Conservation (phyloP, 768 basidiomycete genomes). For the Candolleomyces eurysporus region DNA sequence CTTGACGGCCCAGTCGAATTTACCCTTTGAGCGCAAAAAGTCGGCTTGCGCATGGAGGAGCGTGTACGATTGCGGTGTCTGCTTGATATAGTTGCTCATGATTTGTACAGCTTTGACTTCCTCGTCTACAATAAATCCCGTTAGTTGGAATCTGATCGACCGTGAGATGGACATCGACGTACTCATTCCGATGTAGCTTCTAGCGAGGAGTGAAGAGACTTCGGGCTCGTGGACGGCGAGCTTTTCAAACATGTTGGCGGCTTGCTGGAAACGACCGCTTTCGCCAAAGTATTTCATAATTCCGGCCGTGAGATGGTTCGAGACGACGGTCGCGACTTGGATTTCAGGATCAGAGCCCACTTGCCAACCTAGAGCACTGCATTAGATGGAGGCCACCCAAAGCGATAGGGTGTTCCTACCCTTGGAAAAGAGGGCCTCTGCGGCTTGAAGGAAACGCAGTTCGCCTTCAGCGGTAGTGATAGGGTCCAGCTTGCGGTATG, state of each 20-base stretch:
- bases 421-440: constrained; percentile 85
- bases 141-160: no score
- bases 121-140: constrained; percentile 60
- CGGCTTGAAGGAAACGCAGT: constrained; percentile 84
- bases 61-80: constrained; percentile 90
- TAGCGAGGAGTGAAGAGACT: constrained; percentile 82
- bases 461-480: constrained; percentile 89
- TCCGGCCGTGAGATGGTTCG: constrained; percentile 93
- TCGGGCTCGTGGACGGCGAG: constrained; percentile 84
- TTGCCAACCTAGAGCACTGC: constrained; percentile 69
- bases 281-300: constrained; percentile 97
- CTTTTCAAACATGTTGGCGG: constrained; percentile 94
- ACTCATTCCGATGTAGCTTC: constrained; percentile 98
- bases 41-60: constrained; percentile 94
- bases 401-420: no score
- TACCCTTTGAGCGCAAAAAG: constrained; percentile 84
- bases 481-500: constrained; percentile 94
- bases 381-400: no score
- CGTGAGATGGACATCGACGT: constrained; percentile 28
- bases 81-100: constrained; percentile 77
- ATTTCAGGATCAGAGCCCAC: constrained; percentile 98
- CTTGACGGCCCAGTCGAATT: constrained; percentile 85
- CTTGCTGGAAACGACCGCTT: constrained; percentile 80
- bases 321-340: constrained; percentile 94
- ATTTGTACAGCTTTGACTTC: constrained; percentile 98